Evolutionary conservation across 768 basidiomycete genomes (phyloP).

Genomic region (Clitopilus hobsonii): DNA sequence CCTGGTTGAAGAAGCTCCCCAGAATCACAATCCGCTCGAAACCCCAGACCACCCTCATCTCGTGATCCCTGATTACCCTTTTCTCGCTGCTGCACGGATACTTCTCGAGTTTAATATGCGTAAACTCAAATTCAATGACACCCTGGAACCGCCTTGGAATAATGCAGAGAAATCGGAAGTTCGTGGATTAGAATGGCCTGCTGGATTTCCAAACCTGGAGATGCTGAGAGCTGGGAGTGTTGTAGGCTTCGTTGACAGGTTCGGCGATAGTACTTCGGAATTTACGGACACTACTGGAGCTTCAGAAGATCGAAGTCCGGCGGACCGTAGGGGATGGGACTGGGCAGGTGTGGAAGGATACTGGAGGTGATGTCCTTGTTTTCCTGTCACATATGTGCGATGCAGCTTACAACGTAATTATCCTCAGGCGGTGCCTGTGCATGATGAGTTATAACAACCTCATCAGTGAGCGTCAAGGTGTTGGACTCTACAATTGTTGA

Average conservation of each 20-base stretch:
- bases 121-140: too few species aligned
- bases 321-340: too few species aligned
- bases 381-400: slow-evolving; percentile 53
- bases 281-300: too few species aligned
- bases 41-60: too few species aligned
- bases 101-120: slow-evolving; percentile 48
- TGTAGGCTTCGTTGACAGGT: neutral
- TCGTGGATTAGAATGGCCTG: neutral
- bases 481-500: too few species aligned
- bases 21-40: too few species aligned
- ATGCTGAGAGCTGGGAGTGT: neutral
- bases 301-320: too few species aligned
- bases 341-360: slow-evolving; percentile 54
- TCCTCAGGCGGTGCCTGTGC: too few species aligned
- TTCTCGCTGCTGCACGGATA: slow-evolving; percentile 44
- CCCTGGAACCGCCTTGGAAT: slow-evolving; percentile 7
- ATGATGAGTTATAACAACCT: too few species aligned
- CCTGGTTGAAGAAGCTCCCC: too few species aligned
- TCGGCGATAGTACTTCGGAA: neutral
- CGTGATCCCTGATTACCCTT: slow-evolving; percentile 46
- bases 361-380: slow-evolving; percentile 54
- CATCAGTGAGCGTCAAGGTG: too few species aligned
- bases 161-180: slow-evolving; percentile 9
- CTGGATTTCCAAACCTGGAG: neutral
- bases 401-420: slow-evolving; percentile 31